Conservation (phyloP, 176 grass and related monocot species). For the Microstegium vimineum region DNA sequence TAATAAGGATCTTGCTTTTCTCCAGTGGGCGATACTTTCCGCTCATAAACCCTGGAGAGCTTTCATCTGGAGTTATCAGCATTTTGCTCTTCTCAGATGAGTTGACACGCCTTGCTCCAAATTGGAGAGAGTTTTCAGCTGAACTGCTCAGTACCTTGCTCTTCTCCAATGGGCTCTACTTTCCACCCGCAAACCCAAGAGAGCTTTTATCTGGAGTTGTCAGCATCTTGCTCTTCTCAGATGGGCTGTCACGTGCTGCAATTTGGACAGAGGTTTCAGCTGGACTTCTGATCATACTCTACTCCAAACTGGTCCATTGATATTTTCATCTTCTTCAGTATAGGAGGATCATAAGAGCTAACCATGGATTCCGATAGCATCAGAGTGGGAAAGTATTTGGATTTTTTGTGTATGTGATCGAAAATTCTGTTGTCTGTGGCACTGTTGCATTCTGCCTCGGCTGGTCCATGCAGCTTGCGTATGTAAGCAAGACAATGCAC, state of each 20-base stretch:
- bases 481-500: conserved; percentile 20
- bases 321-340: conserved; percentile 55
- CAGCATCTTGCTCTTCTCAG: conserved; percentile 35
- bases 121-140: background rate
- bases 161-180: conserved; percentile 5
- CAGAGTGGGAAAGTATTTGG: conserved; percentile 53
- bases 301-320: conserved; percentile 37
- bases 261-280: background rate
- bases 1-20: conserved; percentile 20
- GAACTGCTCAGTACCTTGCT: conserved; percentile 2
- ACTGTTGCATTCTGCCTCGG: conserved; percentile 45
- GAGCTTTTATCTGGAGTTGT: conserved; percentile 19
- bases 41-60: background rate
- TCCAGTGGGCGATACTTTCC: background rate
- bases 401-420: conserved; percentile 87
- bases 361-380: conserved; percentile 64
- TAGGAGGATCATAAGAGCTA: conserved; percentile 54
- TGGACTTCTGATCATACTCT: conserved; percentile 21
- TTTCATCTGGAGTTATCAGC: conserved; percentile 20
- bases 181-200: background rate
- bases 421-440: conserved; percentile 47
- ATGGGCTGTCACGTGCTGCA: background rate
- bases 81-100: conserved; percentile 38
- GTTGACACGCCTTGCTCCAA: conserved; percentile 1
- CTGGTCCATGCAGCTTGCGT: conserved; percentile 36